Conservation (phyloP, 257 asterid genomes). For the Capsicum baccatum region DNA sequence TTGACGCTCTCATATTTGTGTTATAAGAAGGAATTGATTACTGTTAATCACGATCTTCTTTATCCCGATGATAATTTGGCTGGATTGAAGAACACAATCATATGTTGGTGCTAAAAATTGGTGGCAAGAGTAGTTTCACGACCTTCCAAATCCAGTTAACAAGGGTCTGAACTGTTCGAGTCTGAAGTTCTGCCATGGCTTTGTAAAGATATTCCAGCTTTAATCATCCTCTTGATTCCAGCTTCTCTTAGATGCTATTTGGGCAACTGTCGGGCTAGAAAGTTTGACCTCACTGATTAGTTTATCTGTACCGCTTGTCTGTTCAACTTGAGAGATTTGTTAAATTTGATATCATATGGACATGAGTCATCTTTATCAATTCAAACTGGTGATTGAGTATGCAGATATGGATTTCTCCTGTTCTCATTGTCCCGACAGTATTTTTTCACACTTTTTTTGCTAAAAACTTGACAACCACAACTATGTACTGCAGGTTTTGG, state of each 20-base stretch:
- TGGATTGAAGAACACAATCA: background rate
- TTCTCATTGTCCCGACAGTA: background rate
- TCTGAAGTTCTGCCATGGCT: background rate
- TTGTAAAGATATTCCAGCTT: background rate
- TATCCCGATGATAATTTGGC: background rate
- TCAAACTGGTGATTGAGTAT: background rate
- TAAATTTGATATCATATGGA: background rate
- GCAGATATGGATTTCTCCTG: background rate
- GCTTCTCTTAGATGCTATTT: background rate
- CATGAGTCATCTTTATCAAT: background rate
- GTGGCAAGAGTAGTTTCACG: background rate
- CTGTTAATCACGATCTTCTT: background rate
- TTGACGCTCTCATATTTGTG: background rate
- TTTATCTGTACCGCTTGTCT: background rate
- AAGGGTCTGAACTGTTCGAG: constrained; percentile 17
- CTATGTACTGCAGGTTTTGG: constrained; percentile 69
- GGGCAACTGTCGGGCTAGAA: background rate
- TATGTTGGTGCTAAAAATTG: background rate
- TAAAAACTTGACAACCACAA: constrained; percentile 13
- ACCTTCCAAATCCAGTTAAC: background rate
- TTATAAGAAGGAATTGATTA: background rate
- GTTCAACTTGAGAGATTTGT: background rate
- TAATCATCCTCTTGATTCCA: background rate
- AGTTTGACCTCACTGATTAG: background rate
- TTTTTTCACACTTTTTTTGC: background rate